Evolutionary conservation across 1,139 yeast genomes (phyloP), one percentile per base, ranked within the genome.

Genomic region (Candida sp.): DNA sequence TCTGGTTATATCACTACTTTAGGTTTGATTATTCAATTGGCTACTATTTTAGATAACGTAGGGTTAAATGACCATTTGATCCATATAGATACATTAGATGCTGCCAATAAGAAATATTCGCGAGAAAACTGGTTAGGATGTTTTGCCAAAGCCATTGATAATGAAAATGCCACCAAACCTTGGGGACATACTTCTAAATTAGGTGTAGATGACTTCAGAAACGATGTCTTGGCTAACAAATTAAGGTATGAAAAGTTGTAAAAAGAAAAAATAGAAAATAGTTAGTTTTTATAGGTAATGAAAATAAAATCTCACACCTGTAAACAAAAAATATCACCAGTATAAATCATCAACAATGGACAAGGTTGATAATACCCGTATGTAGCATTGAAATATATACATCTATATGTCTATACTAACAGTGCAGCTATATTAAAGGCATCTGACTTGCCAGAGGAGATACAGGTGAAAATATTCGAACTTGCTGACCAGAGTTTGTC

Each of bases 401-500:
- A n/a, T n/a, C n/a, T n/a, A n/a, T n/a, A n/a, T n/a, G n/a, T n/a
- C 11, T 5, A 7, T 34, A 53, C 59, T 55, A 52, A 56, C 55
- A 6, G 19, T 30, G 5, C 43, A 74, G 79, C 77, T 27, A 61
- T 73, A 44, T 64, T 75, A 45, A 72, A 74, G 53, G 77, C 78
- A 11, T 68, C 78, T 11, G 80, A 75, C 54, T 63, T 74, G 47
- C 63, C 82, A 1, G 81, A 77, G 41, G 88, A 83, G 46, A 65
- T 82, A 53, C 84, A 81, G 58, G 64, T 75, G 42, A 77, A 79
- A 39, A 74, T 84, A 30, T 75, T 81, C 46, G 85, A 84, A 42
- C 64, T 85, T 49, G 75, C 84, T 8, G 63, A 70, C 44, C 79
- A 77, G 49, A 81, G 87, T 3, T 46, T 58, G 29, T 57, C 70